Percentiles rank a stretch among this genome's conserved stretches.
These are phyloP conservation scores for Rhodotorula sp. DNA, from an alignment of 1,284 basidiomycete species.

Conservation along the genomic window DNA sequence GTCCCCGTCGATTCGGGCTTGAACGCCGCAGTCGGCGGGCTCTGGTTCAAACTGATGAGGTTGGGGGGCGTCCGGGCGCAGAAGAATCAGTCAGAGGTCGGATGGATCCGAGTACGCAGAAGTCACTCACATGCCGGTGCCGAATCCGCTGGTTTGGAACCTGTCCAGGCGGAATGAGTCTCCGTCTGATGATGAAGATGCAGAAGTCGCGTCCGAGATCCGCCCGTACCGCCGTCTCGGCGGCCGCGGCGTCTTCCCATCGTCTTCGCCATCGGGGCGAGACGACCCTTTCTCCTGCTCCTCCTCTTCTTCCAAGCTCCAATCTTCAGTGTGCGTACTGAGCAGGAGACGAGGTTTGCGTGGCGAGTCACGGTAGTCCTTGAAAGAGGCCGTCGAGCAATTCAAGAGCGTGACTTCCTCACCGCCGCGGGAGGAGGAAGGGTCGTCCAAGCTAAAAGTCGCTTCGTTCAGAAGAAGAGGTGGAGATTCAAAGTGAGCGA, in stretches of 20 bases:
- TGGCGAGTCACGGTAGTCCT: constrained; percentile 19
- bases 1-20: constrained; percentile 17
- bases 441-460: constrained; percentile 1
- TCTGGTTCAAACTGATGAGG: constrained; percentile 18
- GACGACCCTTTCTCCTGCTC: not conserved
- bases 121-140: constrained; percentile 17
- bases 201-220: not conserved
- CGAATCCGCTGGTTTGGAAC: constrained; percentile 3
- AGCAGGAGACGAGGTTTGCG: constrained; percentile 5
- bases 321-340: constrained; percentile 3
- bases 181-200: not conserved
- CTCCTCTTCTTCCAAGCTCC: not conserved
- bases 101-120: not conserved
- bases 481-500: not conserved
- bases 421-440: not conserved
- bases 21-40: constrained; percentile 13
- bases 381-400: constrained; percentile 11
- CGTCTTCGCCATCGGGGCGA: not conserved
- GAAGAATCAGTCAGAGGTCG: no score
- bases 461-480: not conserved
- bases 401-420: not conserved
- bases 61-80: not conserved
- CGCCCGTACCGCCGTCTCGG: not conserved
- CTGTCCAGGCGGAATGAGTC: constrained; percentile 1
- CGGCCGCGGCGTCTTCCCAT: not conserved